Evolutionary conservation across 371 early-diverging fungal species (phyloP), one percentile per base, ranked within the genome.

Genomic region (Coemansia sp.): DNA sequence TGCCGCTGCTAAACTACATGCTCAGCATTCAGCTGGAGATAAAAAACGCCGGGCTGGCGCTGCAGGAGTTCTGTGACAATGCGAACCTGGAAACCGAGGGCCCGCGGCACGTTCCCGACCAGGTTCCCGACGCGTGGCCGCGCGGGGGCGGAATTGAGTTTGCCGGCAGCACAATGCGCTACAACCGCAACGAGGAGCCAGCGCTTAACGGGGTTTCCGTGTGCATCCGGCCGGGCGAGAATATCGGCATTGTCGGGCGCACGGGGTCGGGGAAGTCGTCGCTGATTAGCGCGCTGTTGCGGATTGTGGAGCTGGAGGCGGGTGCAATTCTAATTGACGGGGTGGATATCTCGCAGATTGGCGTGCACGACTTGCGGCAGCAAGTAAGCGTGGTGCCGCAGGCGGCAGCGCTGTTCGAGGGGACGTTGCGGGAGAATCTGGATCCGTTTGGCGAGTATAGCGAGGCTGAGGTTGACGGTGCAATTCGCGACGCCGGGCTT

Each of bases 341-440:
- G 10, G 59, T 86, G 12, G 80, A 87, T 42, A 82, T 85, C 7
- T 57, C 80, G 2, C 53, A 69, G 35, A 60, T 88, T 9, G 79
- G 81, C 8, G 75, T 89, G 56, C 65, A 77, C 42, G 83, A 82
- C 38, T 55, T 91, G 72, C 83, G 91, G 16, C 68, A 71, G 26
- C 65, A 77, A 16, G 59, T 90, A 49, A 69, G 84, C 14, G 85
- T 89, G 36, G 88, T 90, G 36, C 88, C 91, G 1, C 90, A 89
- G 69, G 81, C 81, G 30, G 80, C 84, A 3, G 79, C 82, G 58
- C 55, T 86, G 50, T 82, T 86, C 60, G 66, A 77, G 2, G 87
- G 88, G 34, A 83, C 86, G 1, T 39, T 88, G 16, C 77, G 86
- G 30, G 79, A 61, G 53, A 86, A 85, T 64, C 50, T 86, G 31